phyloP scores from a whole-genome alignment of 139 green algal genomes.

The Chlorella sorokiniana region DNA sequence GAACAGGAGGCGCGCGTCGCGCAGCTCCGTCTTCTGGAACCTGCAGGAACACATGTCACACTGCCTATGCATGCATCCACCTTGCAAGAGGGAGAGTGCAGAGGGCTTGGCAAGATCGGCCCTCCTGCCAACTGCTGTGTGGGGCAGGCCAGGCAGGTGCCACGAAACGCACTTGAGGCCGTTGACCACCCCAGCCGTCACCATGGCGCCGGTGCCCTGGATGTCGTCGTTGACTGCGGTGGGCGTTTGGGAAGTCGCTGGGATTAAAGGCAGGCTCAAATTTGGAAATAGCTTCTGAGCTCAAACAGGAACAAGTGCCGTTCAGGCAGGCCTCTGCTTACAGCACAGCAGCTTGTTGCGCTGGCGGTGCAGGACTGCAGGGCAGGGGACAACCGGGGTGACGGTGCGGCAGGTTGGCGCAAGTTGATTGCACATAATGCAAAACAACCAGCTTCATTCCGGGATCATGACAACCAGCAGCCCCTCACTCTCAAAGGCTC shows the following conservation, averaged over 20 bases:
- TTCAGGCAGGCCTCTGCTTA: neutral
- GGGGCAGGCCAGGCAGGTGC: neutral
- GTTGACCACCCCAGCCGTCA: slow-evolving; percentile 57
- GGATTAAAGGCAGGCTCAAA: slow-evolving; percentile 39
- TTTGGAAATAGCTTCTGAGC: neutral
- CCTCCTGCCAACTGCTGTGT: neutral
- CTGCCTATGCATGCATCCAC: neutral
- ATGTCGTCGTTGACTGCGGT: slow-evolving; percentile 94
- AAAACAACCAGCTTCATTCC: neutral
- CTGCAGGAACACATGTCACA: neutral
- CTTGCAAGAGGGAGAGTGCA: neutral
- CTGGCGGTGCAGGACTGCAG: slow-evolving; percentile 58
- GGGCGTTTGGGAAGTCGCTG: neutral
- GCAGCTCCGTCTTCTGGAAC: slow-evolving; percentile 43
- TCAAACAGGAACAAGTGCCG: neutral
- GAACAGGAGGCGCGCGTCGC: slow-evolving; percentile 54
- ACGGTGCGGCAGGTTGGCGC: neutral
- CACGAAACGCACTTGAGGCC: slow-evolving; percentile 50
- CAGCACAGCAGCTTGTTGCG: slow-evolving; percentile 63
- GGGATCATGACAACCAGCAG: neutral
- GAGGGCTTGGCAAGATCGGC: no score
- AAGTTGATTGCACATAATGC: neutral
- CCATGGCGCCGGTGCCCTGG: slow-evolving; percentile 56
- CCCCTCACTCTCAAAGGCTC: neutral
- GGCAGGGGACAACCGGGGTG: neutral